Conservation (phyloP, 1,139 yeast species). For the Sugiyamaella grinbergsii region DNA sequence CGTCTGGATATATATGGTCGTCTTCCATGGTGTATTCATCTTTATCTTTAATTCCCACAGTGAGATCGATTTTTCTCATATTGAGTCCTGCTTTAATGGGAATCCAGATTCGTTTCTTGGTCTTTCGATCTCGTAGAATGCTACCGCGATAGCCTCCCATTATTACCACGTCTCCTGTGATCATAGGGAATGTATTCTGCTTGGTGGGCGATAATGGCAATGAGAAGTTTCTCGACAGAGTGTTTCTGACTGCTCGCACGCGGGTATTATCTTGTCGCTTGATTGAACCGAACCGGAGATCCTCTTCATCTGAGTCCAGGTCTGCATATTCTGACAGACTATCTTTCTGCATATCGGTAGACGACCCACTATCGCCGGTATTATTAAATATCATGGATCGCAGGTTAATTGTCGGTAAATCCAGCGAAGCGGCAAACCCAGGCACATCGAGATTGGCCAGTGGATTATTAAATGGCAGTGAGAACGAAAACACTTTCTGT, state of each 20-base stretch:
- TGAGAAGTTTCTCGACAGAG: constrained; percentile 53
- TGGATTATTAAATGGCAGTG: constrained; percentile 40
- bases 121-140: constrained; percentile 64
- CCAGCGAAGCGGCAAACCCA: constrained; percentile 9
- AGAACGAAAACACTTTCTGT: constrained; percentile 36
- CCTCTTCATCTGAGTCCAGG: constrained; percentile 49
- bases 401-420: constrained; percentile 16
- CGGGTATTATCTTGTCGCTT: constrained; percentile 68
- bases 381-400: constrained; percentile 19
- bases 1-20: constrained; percentile 65
- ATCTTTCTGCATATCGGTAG: constrained; percentile 15
- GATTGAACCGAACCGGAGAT: constrained; percentile 54
- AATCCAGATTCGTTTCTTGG: constrained; percentile 76
- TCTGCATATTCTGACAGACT: constrained; percentile 11
- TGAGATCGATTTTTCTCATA: constrained; percentile 64
- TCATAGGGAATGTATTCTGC: constrained; percentile 43
- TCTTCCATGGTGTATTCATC: constrained; percentile 56
- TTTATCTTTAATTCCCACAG: constrained; percentile 69
- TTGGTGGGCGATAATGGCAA: constrained; percentile 29
- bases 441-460: constrained; percentile 35
- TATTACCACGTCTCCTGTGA: constrained; percentile 76
- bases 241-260: constrained; percentile 65
- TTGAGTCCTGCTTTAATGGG: constrained; percentile 86
- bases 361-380: constrained; percentile 6
- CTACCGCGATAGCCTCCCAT: constrained; percentile 91